Base-by-base conservation (phyloP, 2,329 filamentous ascomycete species). In the Penicillium sp. region DNA sequence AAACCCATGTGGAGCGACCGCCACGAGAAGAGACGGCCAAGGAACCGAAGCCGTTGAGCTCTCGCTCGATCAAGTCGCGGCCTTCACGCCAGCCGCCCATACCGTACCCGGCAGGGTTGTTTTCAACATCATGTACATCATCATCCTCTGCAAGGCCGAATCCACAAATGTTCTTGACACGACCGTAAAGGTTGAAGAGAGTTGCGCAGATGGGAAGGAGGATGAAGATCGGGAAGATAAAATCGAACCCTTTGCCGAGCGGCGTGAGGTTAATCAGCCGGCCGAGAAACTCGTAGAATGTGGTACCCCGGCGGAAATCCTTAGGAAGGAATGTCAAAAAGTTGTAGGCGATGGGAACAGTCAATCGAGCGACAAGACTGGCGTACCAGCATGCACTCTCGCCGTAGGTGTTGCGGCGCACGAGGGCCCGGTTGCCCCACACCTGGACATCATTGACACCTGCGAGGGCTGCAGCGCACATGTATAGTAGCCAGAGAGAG, bases 361-460 rank as follows among this genome's bases (percentile, higher is more conserved):
- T 95, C 38, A 98, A 82, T 63, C 91, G 89, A 44, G 93, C 92
- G 9, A 96, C 88, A 67, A 96, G 89, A 50, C 89, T 84, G 1
- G 89, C 87, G 66, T 97, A 98, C 90, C 95, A 98, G 59, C 92
- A 95, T 0, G 93, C 93, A 43, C 86, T 89, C 67, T 97, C 93
- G 53, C 89, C 84, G 50, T 95, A 92, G 0, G 93, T 98, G 65
- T 95, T 93, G 49, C 93, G 84, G 51, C 82, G 83, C 41, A 97
- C 92, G 5, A 98, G 78, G 0, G 93, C 92, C 29, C 93, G 84
- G 42, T 95, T 93, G 49, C 93, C 88, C 93, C 93, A 98, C n/a
- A 96, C 90, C 64, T 93, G 95, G 61, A 95, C 89, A 66, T 95
- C 89, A 12, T 86, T 89, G 64, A 98, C 85, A 6, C 90, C 91